Percentiles rank a stretch among this genome's conserved stretches.
Evolutionary conservation across 331 rosid species (phyloP).

Genomic region (Rhamnella rubrinervis): DNA sequence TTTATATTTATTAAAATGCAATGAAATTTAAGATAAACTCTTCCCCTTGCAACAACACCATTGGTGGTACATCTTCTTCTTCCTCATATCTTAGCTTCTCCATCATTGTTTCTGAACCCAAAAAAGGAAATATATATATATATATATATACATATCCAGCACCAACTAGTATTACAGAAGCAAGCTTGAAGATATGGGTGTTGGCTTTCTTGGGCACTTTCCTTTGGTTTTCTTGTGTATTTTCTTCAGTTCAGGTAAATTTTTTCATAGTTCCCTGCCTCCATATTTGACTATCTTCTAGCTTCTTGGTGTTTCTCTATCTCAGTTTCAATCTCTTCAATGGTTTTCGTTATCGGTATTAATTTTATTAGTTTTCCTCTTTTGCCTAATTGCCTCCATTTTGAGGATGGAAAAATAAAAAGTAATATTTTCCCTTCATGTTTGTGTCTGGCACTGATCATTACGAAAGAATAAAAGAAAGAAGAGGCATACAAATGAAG

Average conservation of each 20-base stretch:
- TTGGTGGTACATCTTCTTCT: conserved; percentile 41
- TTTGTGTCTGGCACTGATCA: background rate
- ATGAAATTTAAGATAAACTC: conserved; percentile 32
- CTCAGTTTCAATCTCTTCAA: background rate
- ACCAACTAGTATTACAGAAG: conserved; percentile 11
- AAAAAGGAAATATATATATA: conserved; percentile 5
- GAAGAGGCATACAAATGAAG: no score
- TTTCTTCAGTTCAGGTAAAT: conserved; percentile 67
- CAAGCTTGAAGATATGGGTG: conserved; percentile 53
- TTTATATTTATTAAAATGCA: conserved; percentile 37
- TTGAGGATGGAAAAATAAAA: background rate
- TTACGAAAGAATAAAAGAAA: no score
- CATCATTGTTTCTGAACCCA: conserved; percentile 37
- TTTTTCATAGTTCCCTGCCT: background rate
- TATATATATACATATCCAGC: conserved; percentile 9
- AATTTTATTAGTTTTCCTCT: background rate
- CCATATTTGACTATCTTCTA: background rate
- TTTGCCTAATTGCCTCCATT: no score
- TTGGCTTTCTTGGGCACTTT: conserved; percentile 35
- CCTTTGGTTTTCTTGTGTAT: conserved; percentile 44
- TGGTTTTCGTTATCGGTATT: background rate
- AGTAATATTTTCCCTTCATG: background rate
- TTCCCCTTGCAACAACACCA: conserved; percentile 40
- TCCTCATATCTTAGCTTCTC: conserved; percentile 57
- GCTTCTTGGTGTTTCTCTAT: conserved; percentile 2